Base-by-base conservation (phyloP, 176 grass and related monocot genomes). In the Oryza nivara region DNA sequence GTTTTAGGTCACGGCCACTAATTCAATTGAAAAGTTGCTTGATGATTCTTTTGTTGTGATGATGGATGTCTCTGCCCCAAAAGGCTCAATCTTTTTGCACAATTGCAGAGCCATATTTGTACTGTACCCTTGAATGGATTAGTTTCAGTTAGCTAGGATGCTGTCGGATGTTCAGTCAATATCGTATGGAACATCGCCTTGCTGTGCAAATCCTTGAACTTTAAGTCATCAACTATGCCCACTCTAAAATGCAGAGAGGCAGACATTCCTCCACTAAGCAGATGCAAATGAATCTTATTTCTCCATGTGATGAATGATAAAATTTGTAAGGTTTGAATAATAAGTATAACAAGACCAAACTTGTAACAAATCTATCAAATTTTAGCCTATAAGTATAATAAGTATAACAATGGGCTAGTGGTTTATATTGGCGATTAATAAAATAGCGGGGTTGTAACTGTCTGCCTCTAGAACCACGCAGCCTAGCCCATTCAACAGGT, bases 11-110 rank as follows among this genome's bases (percentile, higher is more conserved):
- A 48, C 28, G 13, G 40, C 7, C 32, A 51, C 52, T 89, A 85
- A 89, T 89, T 82, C 49, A 85, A 85, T 49, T 81, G 65, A n/a
- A 76, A 76, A 26, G 43, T 34, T 66, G 36, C 65, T 23, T 70
- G 40, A 26, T 35, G 47, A 75, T 85, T 89, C 72, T 89, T 89
- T 89, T 69, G 26, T 80, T 80, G 14, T 17, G 23, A 60, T 61
- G 17, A 68, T 36, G 35, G 54, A 54, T 78, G 26, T 28, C 41
- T 40, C 30, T 71, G n/a, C 20, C 32, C 11, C 26, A 28, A 11
- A 40, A 28, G 12, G 13, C 38, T 83, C 25, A 61, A 73, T 73
- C 4, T 6, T 38, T 38, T 38, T 38, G 36, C 36, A 38, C 36
- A 38, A 11, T 16, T 71, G 44, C 54, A 30, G 19, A 46, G 6